A percentile compares a stretch with the other conserved stretches of the same genome.
Conservation (phyloP, 352 stramenopile genomes). For the Globisporangium echinulatum region DNA sequence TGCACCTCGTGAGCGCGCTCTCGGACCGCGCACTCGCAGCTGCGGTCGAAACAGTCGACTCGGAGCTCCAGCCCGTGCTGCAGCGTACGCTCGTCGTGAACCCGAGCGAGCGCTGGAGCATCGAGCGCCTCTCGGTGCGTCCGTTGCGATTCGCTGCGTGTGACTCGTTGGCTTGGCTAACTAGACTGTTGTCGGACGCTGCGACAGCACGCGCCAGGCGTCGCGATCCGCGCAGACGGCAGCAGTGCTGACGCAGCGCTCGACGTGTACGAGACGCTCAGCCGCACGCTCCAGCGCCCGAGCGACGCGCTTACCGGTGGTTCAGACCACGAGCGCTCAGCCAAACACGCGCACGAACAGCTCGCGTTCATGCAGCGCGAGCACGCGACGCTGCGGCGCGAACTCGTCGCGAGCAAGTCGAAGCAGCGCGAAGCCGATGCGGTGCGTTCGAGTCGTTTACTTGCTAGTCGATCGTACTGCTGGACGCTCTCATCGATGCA, state of each 20-base stretch:
- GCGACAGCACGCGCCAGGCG: constrained; percentile 2
- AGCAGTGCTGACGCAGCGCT: neutral
- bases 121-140: constrained; percentile 36
- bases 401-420: constrained; percentile 43
- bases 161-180: too few relatives aligned
- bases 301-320: constrained; percentile 23
- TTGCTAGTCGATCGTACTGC: neutral
- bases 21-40: constrained; percentile 38
- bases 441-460: constrained; percentile 6
- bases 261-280: constrained; percentile 10
- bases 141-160: too few relatives aligned
- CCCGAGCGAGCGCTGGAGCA: constrained; percentile 42
- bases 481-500: too few relatives aligned
- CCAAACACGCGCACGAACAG: constrained; percentile 53
- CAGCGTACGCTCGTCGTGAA: constrained; percentile 37
- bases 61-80: constrained; percentile 32
- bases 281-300: constrained; percentile 19
- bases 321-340: constrained; percentile 21
- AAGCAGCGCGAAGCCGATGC: constrained; percentile 48
- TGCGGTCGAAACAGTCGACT: constrained; percentile 23
- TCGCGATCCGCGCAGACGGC: constrained; percentile 1
- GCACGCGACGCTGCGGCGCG: constrained; percentile 32
- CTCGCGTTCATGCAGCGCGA: constrained; percentile 61
- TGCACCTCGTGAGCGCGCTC: constrained; percentile 53
- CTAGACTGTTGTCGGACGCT: too few relatives aligned